These are phyloP conservation scores for Nyctanthes arbortristis DNA, from an alignment of 257 asterid genomes.

Conservation along the genomic window DNA sequence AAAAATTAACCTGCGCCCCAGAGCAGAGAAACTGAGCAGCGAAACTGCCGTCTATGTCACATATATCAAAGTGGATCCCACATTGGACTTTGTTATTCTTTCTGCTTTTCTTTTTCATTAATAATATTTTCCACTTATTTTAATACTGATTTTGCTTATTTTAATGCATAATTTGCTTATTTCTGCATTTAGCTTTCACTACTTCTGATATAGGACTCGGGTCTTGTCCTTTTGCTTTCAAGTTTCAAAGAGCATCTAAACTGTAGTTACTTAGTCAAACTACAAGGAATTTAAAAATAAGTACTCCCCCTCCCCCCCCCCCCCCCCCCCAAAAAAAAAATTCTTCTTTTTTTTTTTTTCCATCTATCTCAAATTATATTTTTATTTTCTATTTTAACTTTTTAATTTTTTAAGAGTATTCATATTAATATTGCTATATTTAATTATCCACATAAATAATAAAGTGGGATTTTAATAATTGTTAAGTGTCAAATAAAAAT, in stretches of 20 bases:
- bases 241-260: constrained; percentile 39
- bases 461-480: too few relatives aligned
- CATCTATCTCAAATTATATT: too few relatives aligned
- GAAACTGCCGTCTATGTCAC: constrained; percentile 65
- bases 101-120: not conserved
- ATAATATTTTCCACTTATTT: not conserved
- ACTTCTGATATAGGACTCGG: constrained; percentile 37
- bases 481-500: too few relatives aligned
- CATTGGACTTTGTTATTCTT: constrained; percentile 31
- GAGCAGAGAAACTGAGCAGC: constrained; percentile 27
- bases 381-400: too few relatives aligned
- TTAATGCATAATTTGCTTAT: constrained; percentile 11
- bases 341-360: too few relatives aligned
- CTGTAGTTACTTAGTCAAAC: too few relatives aligned
- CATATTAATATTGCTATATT: too few relatives aligned
- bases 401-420: too few relatives aligned
- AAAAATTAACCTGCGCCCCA: constrained; percentile 27
- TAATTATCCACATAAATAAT: too few relatives aligned
- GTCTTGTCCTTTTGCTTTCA: constrained; percentile 51
- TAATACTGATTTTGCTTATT: not conserved
- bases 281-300: too few relatives aligned
- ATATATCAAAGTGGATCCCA: constrained; percentile 65
- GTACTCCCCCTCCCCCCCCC: too few relatives aligned
- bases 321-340: too few relatives aligned
- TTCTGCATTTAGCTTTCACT: constrained; percentile 33